A percentile compares a stretch with the other conserved stretches of the same genome.
phyloP scores from a whole-genome alignment of 148 eudicot species.

The Chenopodium album region DNA sequence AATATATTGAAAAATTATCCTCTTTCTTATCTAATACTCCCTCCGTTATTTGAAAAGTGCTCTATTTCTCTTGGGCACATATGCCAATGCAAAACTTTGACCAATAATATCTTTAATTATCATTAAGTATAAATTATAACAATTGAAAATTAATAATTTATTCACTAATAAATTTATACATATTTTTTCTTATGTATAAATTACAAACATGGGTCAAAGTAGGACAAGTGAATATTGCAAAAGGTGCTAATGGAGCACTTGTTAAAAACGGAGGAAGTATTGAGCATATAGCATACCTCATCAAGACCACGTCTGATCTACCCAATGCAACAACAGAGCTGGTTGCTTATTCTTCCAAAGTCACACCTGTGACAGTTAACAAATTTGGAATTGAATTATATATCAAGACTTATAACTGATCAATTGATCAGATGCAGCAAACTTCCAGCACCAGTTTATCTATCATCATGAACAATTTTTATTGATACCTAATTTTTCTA shows the following conservation, averaged over 20 bases:
- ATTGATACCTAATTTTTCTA: background rate
- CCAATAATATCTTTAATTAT: too few relatives aligned
- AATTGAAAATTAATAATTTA: too few relatives aligned
- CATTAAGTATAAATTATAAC: too few relatives aligned
- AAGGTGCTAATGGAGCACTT: background rate
- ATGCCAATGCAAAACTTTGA: too few relatives aligned
- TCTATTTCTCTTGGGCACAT: too few relatives aligned
- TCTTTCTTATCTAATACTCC: too few relatives aligned
- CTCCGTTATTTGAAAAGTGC: too few relatives aligned
- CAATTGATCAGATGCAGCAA: background rate
- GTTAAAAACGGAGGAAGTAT: background rate
- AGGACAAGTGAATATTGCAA: too few relatives aligned
- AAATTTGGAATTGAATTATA: background rate
- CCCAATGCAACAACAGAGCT: slow-evolving; percentile 56
- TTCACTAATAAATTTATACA: too few relatives aligned
- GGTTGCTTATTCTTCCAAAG: slow-evolving; percentile 50
- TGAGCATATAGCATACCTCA: slow-evolving; percentile 48
- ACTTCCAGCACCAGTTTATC: background rate
- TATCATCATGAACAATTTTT: background rate
- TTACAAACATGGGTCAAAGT: background rate
- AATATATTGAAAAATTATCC: too few relatives aligned
- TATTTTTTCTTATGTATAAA: background rate
- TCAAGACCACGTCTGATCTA: slow-evolving; percentile 77
- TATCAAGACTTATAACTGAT: background rate
- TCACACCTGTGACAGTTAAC: slow-evolving; percentile 58